These are phyloP conservation scores for Arachis monticola DNA, from an alignment of 331 rosid species.

Conservation along the genomic window DNA sequence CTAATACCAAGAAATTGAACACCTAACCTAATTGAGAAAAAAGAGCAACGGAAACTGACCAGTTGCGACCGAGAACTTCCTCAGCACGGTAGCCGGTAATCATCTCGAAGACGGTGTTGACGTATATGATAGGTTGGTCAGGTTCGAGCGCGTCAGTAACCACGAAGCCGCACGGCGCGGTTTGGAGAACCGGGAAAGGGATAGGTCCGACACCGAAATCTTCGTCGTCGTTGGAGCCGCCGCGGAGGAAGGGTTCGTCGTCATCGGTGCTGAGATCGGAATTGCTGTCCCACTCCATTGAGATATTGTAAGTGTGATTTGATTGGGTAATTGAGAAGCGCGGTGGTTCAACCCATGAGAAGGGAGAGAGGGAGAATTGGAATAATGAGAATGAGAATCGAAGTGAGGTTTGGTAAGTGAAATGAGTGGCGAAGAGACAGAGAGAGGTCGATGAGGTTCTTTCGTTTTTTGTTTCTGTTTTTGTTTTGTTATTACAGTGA, in stretches of 20 bases:
- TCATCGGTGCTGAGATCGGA: constrained; percentile 96
- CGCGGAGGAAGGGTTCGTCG: constrained; percentile 53
- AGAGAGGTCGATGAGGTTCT: background rate
- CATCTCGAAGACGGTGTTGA: constrained; percentile 92
- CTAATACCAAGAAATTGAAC: no score
- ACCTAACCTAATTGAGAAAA: background rate
- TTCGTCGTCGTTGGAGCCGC: constrained; percentile 50
- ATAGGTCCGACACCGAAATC: constrained; percentile 34
- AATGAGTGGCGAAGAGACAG: constrained; percentile 33
- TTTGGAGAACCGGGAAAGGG: constrained; percentile 80
- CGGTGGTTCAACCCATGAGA: constrained; percentile 62
- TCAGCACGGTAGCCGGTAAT: constrained; percentile 93
- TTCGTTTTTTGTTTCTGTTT: background rate
- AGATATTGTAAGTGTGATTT: constrained; percentile 11
- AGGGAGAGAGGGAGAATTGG: constrained; percentile 3
- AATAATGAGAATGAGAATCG: constrained; percentile 12
- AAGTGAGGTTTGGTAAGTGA: background rate
- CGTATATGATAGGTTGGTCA: constrained; percentile 93
- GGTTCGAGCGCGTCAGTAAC: constrained; percentile 90
- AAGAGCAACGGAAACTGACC: constrained; percentile 54
- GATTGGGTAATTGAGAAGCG: background rate
- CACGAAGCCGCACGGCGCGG: constrained; percentile 93
- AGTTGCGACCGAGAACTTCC: constrained; percentile 98
- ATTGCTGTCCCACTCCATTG: constrained; percentile 95
- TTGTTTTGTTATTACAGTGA: background rate